A percentile compares a stretch with the other conserved stretches of the same genome.
Conservation (phyloP, 2,329 filamentous ascomycete species). For the Ophiostoma sp. region DNA sequence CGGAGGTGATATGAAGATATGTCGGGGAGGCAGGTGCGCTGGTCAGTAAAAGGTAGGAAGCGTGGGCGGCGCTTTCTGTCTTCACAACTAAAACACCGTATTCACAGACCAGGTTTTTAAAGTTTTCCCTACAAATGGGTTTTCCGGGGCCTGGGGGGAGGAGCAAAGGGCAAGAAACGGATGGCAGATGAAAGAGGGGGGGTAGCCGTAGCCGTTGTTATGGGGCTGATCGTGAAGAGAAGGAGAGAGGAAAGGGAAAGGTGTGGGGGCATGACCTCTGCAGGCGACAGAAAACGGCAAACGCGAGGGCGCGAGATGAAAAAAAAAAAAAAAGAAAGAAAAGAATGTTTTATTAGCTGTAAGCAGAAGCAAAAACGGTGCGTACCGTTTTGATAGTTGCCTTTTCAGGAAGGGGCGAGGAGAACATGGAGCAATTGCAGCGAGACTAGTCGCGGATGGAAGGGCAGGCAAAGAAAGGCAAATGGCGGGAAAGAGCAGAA, state of each 20-base stretch:
- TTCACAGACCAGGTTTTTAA: constrained; percentile 20
- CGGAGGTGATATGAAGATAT: constrained; percentile 22
- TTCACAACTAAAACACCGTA: not conserved
- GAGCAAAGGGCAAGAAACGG: constrained; percentile 5
- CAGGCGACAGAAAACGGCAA: not conserved
- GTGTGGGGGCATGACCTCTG: constrained; percentile 9
- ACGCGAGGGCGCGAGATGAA: not conserved
- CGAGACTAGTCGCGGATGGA: constrained; percentile 9
- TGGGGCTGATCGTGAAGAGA: not conserved
- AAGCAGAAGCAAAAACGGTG: not conserved
- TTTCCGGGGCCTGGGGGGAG: constrained; percentile 13
- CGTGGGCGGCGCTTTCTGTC: constrained; percentile 13
- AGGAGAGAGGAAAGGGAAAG: not conserved
- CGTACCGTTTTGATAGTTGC: not conserved
- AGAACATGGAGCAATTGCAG: not conserved
- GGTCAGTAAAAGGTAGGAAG: not conserved
- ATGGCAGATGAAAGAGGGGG: not conserved
- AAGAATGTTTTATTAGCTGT: not conserved
- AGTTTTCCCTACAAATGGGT: constrained; percentile 17
- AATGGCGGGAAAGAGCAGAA: not conserved
- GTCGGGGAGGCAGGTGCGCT: constrained; percentile 13
- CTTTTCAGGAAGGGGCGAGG: constrained; percentile 4
- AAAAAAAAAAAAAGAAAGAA: not conserved
- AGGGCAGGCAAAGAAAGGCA: not conserved
- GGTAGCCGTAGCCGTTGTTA: not conserved